These are phyloP conservation scores for Colletotrichum scovillei DNA, from an alignment of 2,329 filamentous ascomycete genomes.

Conservation along the genomic window DNA sequence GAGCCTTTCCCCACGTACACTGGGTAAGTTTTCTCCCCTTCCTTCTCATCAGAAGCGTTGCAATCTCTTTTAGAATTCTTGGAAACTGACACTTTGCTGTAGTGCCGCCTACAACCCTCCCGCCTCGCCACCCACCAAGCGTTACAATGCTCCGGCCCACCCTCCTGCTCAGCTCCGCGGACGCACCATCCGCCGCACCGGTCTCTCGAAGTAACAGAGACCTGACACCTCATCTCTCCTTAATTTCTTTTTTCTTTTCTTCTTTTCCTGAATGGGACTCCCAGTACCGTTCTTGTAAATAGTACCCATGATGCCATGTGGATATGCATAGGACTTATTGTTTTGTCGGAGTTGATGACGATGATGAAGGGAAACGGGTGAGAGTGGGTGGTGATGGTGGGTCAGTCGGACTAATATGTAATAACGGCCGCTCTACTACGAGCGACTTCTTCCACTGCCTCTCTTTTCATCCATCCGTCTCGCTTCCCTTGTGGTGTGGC, in stretches of 20 bases:
- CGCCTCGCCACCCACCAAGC: background rate
- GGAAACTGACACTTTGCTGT: background rate
- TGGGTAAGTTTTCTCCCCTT: conserved; percentile 52
- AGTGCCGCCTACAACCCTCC: conserved; percentile 21
- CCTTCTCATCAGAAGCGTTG: background rate
- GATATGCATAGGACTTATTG: conserved; percentile 1
- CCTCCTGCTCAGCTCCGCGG: conserved; percentile 19
- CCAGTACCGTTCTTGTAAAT: conserved; percentile 26
- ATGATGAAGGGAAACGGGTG: background rate
- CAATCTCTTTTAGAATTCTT: background rate
- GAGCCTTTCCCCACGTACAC: conserved; percentile 57
- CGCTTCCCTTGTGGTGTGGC: background rate
- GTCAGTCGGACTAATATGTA: conserved; percentile 16
- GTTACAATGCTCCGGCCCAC: background rate
- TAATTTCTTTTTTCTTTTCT: background rate
- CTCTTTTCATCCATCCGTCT: background rate
- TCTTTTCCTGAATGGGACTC: background rate
- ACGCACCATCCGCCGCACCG: conserved; percentile 9
- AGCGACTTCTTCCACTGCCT: background rate
- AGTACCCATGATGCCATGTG: conserved; percentile 29
- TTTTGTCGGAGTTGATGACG: background rate
- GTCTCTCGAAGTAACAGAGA: background rate
- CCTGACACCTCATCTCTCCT: background rate
- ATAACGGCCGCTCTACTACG: background rate
- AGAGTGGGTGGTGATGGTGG: too few relatives aligned